Base-by-base conservation (phyloP, 2,329 filamentous ascomycete species). In the Claviceps sp. region DNA sequence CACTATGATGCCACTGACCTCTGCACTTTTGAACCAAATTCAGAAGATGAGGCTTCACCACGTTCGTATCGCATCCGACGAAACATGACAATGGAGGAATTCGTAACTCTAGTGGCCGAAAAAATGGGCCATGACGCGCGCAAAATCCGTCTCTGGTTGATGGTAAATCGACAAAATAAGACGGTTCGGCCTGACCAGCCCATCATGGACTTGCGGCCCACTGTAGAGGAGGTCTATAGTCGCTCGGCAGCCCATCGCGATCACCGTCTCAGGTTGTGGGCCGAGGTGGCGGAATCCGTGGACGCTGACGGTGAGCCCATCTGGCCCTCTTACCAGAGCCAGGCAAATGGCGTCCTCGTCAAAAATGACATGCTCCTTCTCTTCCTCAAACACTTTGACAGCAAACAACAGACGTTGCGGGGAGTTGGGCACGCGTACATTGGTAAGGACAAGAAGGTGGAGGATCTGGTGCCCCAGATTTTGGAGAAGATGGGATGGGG, bases 141-240 rank as follows among this genome's bases (percentile, higher is more conserved):
- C 52, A 78, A 80, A 55, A 70, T 97, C 24, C 81, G 93, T 22
- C 78, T 95, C 18, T 98, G 93, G 94, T 81, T 88, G 51, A 96
- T 98, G 90, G 93, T 98, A 1, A 97, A 96, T 64, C 85, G 93
- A 11, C 93, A 98, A 66, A 98, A 98, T 65, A 96, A 95, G 68
- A 98, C 93, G 0, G 85, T 88, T 40, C 82, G 93, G 18, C 93
- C 94, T 0, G 93, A 98, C 63, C 84, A 88, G 54, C 87, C 89
- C 0, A 82, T 98, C 48, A 79, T 80, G 64, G 89, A 95, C 62
- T 70, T 81, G 2, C 77, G 84, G 5, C 85, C 88, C 65, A 90
- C 83, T 0, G 73, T 93, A 14, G 86, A 90, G 59, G 89, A 96
- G 53, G 71, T 73, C 0, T 79, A 72, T 57, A 64, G 67, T 13